Conservation (phyloP, 768 basidiomycete genomes). For the Lentinula lateritia region DNA sequence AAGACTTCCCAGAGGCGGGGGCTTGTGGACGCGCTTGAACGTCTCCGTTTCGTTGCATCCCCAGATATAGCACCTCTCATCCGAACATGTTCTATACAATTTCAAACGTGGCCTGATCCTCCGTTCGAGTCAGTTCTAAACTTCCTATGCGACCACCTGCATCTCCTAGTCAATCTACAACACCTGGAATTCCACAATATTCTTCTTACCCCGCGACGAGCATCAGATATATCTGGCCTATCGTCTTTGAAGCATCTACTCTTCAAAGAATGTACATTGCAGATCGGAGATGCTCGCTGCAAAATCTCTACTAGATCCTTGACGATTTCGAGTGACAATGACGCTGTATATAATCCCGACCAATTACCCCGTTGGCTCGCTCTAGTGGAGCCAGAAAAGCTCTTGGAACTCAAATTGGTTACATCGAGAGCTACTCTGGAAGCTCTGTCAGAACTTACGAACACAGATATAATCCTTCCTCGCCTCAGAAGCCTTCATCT, state of each 20-base stretch:
- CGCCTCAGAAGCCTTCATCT: slow-evolving; percentile 3
- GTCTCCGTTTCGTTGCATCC: slow-evolving; percentile 8
- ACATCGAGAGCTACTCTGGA: slow-evolving; percentile 6
- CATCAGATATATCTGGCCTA: slow-evolving; percentile 1
- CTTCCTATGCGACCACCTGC: slow-evolving; percentile 1
- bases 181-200: slow-evolving; percentile 1
- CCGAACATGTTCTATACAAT: slow-evolving; percentile 7
- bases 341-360: neutral
- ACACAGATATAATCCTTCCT: neutral
- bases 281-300: neutral
- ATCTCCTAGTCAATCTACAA: slow-evolving; percentile 7
- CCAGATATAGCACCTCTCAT: slow-evolving; percentile 6
- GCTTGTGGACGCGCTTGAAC: neutral
- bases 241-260: slow-evolving; percentile 5
- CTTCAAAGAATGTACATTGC: slow-evolving; percentile 5
- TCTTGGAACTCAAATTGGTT: slow-evolving; percentile 5
- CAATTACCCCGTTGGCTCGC: slow-evolving; percentile 7
- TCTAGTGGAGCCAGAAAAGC: neutral
- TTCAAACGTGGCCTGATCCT: slow-evolving; percentile 4
- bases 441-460: slow-evolving; percentile 3
- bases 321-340: slow-evolving; percentile 1
- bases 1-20: neutral
- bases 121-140: slow-evolving; percentile 4
- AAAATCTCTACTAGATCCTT: slow-evolving; percentile 1
- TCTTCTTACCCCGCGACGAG: neutral